phyloP scores from a whole-genome alignment of 805 yeast genomes.

The Pichia ethanolica region DNA sequence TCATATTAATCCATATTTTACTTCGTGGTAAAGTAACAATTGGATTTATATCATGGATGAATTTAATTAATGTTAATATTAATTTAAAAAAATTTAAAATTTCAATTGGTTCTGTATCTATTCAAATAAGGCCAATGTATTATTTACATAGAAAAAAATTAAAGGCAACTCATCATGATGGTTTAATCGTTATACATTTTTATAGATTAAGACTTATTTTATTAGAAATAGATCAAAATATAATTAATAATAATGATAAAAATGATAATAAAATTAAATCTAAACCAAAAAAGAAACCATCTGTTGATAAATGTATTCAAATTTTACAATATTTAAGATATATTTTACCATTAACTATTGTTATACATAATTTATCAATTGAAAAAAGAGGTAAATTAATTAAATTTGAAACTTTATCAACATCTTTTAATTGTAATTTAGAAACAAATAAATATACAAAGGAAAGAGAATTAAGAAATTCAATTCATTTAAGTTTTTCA shows the following conservation, averaged over 20 bases:
- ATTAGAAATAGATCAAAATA: neutral
- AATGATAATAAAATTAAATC: neutral
- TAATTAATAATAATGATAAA: neutral
- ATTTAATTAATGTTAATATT: conserved; percentile 13
- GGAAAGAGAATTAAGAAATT: neutral
- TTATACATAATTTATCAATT: conserved; percentile 9
- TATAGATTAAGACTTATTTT: conserved; percentile 1
- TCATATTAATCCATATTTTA: conserved; percentile 9
- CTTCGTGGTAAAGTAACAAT: conserved; percentile 17
- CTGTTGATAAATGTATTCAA: neutral
- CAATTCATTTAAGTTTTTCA: conserved; percentile 10
- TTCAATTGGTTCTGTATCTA: conserved; percentile 11
- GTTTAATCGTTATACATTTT: conserved; percentile 12
- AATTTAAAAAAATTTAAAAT: conserved; percentile 6
- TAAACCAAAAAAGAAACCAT: neutral
- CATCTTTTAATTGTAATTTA: conserved; percentile 7
- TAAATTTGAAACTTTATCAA: conserved; percentile 10
- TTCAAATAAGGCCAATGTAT: conserved; percentile 16
- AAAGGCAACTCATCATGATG: conserved; percentile 13
- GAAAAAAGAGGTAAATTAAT: conserved; percentile 2
- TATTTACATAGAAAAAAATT: conserved; percentile 9
- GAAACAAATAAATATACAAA: neutral
- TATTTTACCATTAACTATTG: conserved; percentile 11
- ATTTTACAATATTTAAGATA: conserved; percentile 5
- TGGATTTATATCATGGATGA: conserved; percentile 21